Conservation (phyloP, 305 asterid species). For the Fraxinus dipetala region DNA sequence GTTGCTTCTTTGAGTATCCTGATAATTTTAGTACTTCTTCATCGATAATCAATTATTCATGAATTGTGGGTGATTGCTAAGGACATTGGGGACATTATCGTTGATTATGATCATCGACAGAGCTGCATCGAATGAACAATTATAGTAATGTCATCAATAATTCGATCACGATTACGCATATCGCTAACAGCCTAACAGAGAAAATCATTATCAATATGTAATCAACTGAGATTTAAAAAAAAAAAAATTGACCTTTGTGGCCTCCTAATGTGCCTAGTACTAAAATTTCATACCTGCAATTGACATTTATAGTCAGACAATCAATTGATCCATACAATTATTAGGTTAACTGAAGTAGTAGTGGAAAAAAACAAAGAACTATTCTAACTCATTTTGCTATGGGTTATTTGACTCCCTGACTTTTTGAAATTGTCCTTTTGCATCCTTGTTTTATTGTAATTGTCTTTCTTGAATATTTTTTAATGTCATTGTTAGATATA, state of each 20-base stretch:
- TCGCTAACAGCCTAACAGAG: neutral
- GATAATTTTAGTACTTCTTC: neutral
- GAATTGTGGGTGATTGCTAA: neutral
- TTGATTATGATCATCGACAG: neutral
- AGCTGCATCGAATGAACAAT: neutral
- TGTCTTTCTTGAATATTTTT: neutral
- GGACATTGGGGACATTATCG: neutral
- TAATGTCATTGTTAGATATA: neutral
- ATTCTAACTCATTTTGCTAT: neutral
- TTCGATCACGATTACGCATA: neutral
- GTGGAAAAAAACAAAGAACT: neutral
- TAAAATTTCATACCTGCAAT: neutral
- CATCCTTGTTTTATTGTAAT: neutral
- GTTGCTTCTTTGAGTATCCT: neutral
- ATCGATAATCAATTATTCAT: neutral
- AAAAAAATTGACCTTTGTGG: neutral
- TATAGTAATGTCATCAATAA: neutral
- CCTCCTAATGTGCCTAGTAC: neutral
- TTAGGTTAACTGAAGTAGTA: neutral
- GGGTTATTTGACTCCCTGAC: neutral
- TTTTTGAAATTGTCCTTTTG: neutral
- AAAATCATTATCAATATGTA: neutral
- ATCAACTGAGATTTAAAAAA: neutral
- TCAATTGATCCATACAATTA: neutral
- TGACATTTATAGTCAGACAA: neutral